A percentile compares a stretch with the other conserved stretches of the same genome.
These are phyloP conservation scores for Claviceps spartinae DNA, from an alignment of 2,329 filamentous ascomycete species.

Conservation along the genomic window DNA sequence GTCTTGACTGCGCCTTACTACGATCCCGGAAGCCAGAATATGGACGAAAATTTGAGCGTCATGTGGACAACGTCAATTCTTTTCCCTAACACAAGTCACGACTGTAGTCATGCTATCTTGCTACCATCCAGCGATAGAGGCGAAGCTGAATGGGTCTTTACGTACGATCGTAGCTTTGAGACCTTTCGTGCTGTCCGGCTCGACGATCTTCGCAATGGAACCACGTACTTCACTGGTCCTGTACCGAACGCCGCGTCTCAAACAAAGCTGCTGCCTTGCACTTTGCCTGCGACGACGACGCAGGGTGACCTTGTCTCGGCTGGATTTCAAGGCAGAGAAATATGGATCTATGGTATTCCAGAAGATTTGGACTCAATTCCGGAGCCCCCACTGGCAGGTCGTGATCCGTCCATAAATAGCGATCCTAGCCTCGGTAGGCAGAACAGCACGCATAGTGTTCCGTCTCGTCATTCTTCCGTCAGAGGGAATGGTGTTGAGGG, in stretches of 20 bases:
- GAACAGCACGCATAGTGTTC: conserved; percentile 16
- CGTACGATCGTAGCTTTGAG: conserved; percentile 63
- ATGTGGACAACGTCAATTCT: conserved; percentile 80
- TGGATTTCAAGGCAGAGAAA: conserved; percentile 56
- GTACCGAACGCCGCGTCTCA: conserved; percentile 36
- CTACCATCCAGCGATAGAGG: conserved; percentile 46
- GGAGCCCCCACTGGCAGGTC: conserved; percentile 20
- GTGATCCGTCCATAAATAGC: conserved; percentile 10
- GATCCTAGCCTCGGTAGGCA: conserved; percentile 15
- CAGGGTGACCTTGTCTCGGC: conserved; percentile 59
- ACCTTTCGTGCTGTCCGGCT: conserved; percentile 66
- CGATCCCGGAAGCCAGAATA: conserved; percentile 52
- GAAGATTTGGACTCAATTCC: conserved; percentile 53
- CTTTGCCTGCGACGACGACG: conserved; percentile 54
- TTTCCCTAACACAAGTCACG: conserved; percentile 66
- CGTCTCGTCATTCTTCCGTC: conserved; percentile 19
- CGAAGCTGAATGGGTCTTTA: conserved; percentile 63
- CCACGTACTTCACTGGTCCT: conserved; percentile 67
- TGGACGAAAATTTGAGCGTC: conserved; percentile 56
- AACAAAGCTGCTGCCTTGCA: conserved; percentile 51
- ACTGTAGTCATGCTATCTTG: conserved; percentile 64
- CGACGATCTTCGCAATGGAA: conserved; percentile 61
- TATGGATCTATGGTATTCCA: conserved; percentile 71
- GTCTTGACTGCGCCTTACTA: conserved; percentile 71
- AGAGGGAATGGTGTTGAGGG: conserved; percentile 16